Percentiles rank a stretch among this genome's conserved stretches.
Conservation (phyloP, 306 rosid species). For the Cucumis melo region DNA sequence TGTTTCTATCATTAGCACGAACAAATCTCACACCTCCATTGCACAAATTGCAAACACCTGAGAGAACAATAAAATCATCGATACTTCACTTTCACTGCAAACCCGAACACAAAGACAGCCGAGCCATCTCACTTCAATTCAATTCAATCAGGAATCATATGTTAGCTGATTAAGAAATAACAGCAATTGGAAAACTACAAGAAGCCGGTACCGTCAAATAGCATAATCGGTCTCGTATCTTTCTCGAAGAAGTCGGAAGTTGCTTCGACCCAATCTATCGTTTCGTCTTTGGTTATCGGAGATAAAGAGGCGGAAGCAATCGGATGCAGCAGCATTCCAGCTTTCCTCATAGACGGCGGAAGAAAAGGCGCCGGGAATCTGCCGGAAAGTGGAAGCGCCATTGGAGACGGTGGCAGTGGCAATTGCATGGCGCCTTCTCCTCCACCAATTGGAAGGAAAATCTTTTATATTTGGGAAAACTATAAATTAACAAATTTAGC, state of each 20-base stretch:
- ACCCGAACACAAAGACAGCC: background rate
- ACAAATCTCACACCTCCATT: conserved; percentile 91
- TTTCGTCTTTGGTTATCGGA: conserved; percentile 17
- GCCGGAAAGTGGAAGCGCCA: conserved; percentile 45
- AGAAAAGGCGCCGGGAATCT: conserved; percentile 13
- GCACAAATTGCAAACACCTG: conserved; percentile 88
- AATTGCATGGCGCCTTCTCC: background rate
- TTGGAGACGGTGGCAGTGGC: background rate
- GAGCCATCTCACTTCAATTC: background rate
- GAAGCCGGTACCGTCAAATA: conserved; percentile 54
- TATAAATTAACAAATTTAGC: background rate
- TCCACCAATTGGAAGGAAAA: background rate
- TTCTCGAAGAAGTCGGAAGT: conserved; percentile 61
- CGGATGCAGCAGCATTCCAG: conserved; percentile 9
- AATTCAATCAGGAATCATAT: background rate
- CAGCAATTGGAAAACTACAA: background rate
- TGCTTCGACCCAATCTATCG: conserved; percentile 45
- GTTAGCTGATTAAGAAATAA: background rate
- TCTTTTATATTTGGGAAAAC: background rate
- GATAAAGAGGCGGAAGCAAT: conserved; percentile 37
- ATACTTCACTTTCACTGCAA: background rate
- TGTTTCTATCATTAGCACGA: conserved; percentile 62
- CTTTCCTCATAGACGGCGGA: conserved; percentile 13
- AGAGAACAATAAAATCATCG: conserved; percentile 2
- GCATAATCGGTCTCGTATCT: conserved; percentile 83